These are phyloP conservation scores for Candida nemodendra DNA, from an alignment of 805 yeast species.

Conservation along the genomic window DNA sequence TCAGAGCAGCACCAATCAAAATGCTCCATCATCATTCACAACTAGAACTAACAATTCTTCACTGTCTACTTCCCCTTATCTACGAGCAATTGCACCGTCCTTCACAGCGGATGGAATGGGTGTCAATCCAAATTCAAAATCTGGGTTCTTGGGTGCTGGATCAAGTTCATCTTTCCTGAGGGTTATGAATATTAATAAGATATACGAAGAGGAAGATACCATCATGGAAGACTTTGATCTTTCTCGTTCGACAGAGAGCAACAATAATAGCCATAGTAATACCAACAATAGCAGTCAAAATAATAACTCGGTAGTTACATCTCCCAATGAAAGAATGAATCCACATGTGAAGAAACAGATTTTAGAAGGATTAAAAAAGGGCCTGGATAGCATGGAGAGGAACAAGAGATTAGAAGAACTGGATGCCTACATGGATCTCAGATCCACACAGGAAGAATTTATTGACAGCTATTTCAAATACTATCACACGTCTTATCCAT, in stretches of 20 bases:
- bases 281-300: not conserved
- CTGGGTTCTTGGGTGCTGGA: constrained; percentile 66
- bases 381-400: constrained; percentile 20
- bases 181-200: constrained; percentile 33
- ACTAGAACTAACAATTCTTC: constrained; percentile 24
- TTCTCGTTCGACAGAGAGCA: too few relatives aligned
- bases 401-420: constrained; percentile 15
- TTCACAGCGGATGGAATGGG: constrained; percentile 60
- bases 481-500: constrained; percentile 63
- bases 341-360: constrained; percentile 20
- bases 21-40: constrained; percentile 6
- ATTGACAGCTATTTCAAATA: constrained; percentile 51
- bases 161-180: constrained; percentile 54
- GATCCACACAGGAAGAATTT: constrained; percentile 26
- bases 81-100: constrained; percentile 19
- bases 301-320: not conserved
- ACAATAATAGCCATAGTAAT: not conserved
- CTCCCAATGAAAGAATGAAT: constrained; percentile 14
- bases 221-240: constrained; percentile 20
- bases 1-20: constrained; percentile 4
- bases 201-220: constrained; percentile 25
- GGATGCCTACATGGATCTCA: constrained; percentile 19
- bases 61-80: constrained; percentile 22
- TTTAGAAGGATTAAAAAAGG: constrained; percentile 20
- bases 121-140: constrained; percentile 45